Evolutionary conservation across 371 early-diverging fungal genomes (phyloP).

Genomic region (Mucor indicus): DNA sequence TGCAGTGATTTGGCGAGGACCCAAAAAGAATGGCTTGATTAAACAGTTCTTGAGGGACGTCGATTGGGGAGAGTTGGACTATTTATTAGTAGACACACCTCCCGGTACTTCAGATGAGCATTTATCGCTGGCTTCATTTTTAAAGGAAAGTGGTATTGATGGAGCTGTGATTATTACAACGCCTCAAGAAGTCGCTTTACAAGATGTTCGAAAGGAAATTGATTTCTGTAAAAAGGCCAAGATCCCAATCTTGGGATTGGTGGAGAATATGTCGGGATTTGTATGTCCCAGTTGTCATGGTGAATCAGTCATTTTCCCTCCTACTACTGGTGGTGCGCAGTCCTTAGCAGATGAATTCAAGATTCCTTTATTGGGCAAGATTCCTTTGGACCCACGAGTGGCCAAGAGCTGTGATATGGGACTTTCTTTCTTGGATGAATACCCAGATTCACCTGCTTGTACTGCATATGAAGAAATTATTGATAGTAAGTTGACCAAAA

Average conservation of each 20-base stretch:
- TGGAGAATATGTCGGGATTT: constrained; percentile 99
- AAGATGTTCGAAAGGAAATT: constrained; percentile 95
- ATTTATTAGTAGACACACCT: constrained; percentile 97
- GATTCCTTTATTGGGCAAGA: constrained; percentile 77
- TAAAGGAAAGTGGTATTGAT: constrained; percentile 77
- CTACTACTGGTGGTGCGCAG: constrained; percentile 90
- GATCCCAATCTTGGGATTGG: constrained; percentile 90
- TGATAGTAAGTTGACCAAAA: constrained; percentile 52
- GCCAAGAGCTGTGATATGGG: constrained; percentile 83
- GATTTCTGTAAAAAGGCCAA: constrained; percentile 93
- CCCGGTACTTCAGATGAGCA: constrained; percentile 99
- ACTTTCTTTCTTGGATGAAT: constrained; percentile 80
- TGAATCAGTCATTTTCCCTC: constrained; percentile 84
- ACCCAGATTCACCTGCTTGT: constrained; percentile 86
- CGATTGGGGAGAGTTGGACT: constrained; percentile 92
- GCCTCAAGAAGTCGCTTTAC: constrained; percentile 95
- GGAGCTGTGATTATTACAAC: constrained; percentile 98
- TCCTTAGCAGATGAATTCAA: constrained; percentile 77
- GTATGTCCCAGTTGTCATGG: constrained; percentile 92
- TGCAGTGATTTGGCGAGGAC: constrained; percentile 99
- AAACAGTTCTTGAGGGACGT: constrained; percentile 97
- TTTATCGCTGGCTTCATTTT: constrained; percentile 77
- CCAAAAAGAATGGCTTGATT: constrained; percentile 94
- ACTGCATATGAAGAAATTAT: constrained; percentile 74
- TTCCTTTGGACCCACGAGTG: constrained; percentile 92